Evolutionary conservation across 1,139 yeast species (phyloP).

Genomic region (Candida tropicalis): DNA sequence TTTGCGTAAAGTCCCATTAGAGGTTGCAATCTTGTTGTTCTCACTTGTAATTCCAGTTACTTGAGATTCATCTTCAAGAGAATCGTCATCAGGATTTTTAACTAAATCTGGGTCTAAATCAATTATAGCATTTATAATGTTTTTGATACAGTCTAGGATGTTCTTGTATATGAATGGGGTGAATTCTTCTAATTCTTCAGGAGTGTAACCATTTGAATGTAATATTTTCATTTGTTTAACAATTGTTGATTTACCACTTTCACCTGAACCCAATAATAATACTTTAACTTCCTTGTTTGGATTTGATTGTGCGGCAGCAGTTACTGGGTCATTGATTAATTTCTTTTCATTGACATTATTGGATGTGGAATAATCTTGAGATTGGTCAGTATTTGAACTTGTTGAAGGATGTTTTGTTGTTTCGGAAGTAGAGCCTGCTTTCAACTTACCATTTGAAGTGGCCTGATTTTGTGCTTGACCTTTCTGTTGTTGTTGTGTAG

Average conservation of each 20-base stretch:
- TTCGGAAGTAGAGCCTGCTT: slow-evolving; percentile 7
- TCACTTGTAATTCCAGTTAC: slow-evolving; percentile 9
- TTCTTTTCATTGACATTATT: slow-evolving; percentile 6
- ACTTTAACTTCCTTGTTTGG: slow-evolving; percentile 56
- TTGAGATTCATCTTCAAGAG: slow-evolving; percentile 9
- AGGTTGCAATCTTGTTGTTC: slow-evolving; percentile 17
- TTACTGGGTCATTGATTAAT: slow-evolving; percentile 15
- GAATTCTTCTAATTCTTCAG: slow-evolving; percentile 64
- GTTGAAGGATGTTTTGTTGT: slow-evolving; percentile 10
- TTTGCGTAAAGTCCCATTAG: slow-evolving; percentile 19
- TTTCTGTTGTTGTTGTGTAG: slow-evolving; percentile 6
- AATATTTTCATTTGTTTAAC: slow-evolving; percentile 75
- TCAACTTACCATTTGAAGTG: slow-evolving; percentile 10
- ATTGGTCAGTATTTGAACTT: slow-evolving; percentile 11
- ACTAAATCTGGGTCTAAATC: slow-evolving; percentile 54
- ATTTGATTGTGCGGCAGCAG: slow-evolving; percentile 15
- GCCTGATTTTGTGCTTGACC: slow-evolving; percentile 7
- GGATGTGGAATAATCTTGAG: slow-evolving; percentile 7
- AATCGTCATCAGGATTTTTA: slow-evolving; percentile 18
- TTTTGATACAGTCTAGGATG: slow-evolving; percentile 65
- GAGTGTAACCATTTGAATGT: slow-evolving; percentile 69
- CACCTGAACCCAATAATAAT: slow-evolving; percentile 74
- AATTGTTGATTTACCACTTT: slow-evolving; percentile 77
- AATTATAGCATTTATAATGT: slow-evolving; percentile 57
- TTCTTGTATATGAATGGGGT: slow-evolving; percentile 72